These are phyloP conservation scores for Pichia cephalocereana DNA, from an alignment of 805 yeast species.

Conservation along the genomic window DNA sequence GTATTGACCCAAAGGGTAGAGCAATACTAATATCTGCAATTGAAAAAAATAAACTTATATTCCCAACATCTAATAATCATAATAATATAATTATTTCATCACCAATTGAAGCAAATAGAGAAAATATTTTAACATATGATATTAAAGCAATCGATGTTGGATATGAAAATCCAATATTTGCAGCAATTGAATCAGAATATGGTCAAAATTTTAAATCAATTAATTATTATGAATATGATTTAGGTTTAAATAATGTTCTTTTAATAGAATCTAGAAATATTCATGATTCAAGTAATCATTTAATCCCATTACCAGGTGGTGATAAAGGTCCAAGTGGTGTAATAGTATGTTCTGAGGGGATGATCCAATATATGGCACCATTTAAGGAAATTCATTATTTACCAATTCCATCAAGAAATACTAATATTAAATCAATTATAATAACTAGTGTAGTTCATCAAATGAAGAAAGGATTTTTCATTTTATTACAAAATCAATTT, in stretches of 20 bases:
- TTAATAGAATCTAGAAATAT: constrained; percentile 37
- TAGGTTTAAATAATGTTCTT: constrained; percentile 73
- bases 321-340: constrained; percentile 65
- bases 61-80: constrained; percentile 44
- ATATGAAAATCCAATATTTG: constrained; percentile 73
- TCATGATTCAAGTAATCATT: constrained; percentile 34
- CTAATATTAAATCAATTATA: constrained; percentile 25
- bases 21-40: constrained; percentile 63
- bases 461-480: constrained; percentile 54
- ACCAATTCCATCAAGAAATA: constrained; percentile 46
- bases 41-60: constrained; percentile 67
- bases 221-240: constrained; percentile 72
- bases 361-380: constrained; percentile 41
- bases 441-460: constrained; percentile 56
- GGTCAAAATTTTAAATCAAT: constrained; percentile 27
- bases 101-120: constrained; percentile 61
- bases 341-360: constrained; percentile 50
- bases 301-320: constrained; percentile 67
- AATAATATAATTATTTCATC: constrained; percentile 44
- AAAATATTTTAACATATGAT: constrained; percentile 41
- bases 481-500: constrained; percentile 53
- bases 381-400: constrained; percentile 28
- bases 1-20: constrained; percentile 63
- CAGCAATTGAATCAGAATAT: constrained; percentile 61
- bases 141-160: constrained; percentile 59